Percentiles rank a stretch among this genome's conserved stretches.
phyloP scores from a whole-genome alignment of 108 stramenopile species.

The Skeletonema tropicum region DNA sequence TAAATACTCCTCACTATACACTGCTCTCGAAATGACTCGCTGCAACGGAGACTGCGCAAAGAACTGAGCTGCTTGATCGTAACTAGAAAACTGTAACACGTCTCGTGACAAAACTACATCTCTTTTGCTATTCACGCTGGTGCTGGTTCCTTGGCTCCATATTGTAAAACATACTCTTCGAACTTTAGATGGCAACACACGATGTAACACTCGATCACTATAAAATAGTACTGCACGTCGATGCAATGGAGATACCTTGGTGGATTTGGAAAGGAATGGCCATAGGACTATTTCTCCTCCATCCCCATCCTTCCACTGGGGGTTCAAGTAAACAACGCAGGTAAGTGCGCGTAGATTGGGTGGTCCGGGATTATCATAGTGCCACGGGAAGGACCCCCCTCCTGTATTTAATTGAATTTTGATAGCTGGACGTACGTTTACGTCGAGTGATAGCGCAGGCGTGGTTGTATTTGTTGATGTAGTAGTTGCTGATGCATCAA shows the following conservation, averaged over 20 bases:
- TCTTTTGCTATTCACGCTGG: slow-evolving; percentile 19
- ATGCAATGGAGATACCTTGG: slow-evolving; percentile 32
- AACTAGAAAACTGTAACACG: slow-evolving; percentile 28
- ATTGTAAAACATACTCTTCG: slow-evolving; percentile 36
- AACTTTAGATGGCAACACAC: slow-evolving; percentile 29
- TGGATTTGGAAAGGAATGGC: slow-evolving; percentile 26
- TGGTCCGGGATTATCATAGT: slow-evolving; percentile 46
- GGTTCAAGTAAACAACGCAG: slow-evolving; percentile 51
- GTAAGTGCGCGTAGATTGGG: slow-evolving; percentile 46
- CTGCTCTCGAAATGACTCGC: slow-evolving; percentile 38
- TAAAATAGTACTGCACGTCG: slow-evolving; percentile 40
- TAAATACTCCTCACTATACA: slow-evolving; percentile 40
- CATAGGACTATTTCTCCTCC: slow-evolving; percentile 44
- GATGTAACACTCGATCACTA: slow-evolving; percentile 37
- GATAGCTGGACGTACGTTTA: slow-evolving; percentile 18
- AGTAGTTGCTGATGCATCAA: not conserved
- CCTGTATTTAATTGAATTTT: slow-evolving; percentile 39
- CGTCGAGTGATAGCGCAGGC: slow-evolving; percentile 17
- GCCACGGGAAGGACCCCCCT: slow-evolving; percentile 37
- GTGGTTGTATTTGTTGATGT: not conserved
- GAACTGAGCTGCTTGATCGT: slow-evolving; percentile 37
- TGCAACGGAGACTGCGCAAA: slow-evolving; percentile 30
- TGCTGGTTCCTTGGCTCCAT: slow-evolving; percentile 20
- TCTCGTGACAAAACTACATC: slow-evolving; percentile 28
- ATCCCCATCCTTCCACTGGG: slow-evolving; percentile 44